Evolutionary conservation across 345 rosid genomes (phyloP).

Genomic region (Salix arbutifolia): DNA sequence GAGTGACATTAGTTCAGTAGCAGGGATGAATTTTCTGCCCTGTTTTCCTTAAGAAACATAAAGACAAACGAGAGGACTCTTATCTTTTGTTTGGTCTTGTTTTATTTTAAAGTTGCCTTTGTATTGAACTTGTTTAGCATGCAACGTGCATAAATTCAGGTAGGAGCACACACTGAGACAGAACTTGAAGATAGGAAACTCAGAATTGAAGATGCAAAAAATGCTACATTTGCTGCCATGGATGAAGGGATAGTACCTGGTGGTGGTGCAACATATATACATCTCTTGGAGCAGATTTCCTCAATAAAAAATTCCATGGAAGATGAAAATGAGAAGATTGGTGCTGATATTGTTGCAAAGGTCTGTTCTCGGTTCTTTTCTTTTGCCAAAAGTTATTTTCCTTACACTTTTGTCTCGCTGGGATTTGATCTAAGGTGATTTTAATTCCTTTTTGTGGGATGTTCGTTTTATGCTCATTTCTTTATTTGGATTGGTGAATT

Average conservation of each 20-base stretch:
- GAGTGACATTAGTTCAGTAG: background rate
- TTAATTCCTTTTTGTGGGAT: background rate
- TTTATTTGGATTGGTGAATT: background rate
- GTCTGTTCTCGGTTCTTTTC: conserved; percentile 25
- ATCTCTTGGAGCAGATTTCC: conserved; percentile 54
- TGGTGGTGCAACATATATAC: conserved; percentile 77
- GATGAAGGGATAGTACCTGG: conserved; percentile 90
- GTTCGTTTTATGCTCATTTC: background rate
- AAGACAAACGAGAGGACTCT: background rate
- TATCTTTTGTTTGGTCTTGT: background rate
- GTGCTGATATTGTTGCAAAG: conserved; percentile 63
- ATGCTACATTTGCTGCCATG: conserved; percentile 91
- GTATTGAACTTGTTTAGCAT: conserved; percentile 11
- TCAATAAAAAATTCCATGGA: conserved; percentile 46
- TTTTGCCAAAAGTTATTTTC: background rate
- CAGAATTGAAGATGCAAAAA: conserved; percentile 84
- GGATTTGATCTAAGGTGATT: background rate
- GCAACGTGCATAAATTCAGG: conserved; percentile 29
- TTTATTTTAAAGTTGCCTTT: background rate
- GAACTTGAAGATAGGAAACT: conserved; percentile 92
- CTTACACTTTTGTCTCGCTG: background rate
- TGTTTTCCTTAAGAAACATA: background rate
- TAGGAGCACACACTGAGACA: conserved; percentile 77
- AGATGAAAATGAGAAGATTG: conserved; percentile 64
- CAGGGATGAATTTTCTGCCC: background rate